Percentiles rank a stretch among this genome's conserved stretches.
These are phyloP conservation scores for Quercus phellos DNA, from an alignment of 331 rosid species.

Conservation along the genomic window DNA sequence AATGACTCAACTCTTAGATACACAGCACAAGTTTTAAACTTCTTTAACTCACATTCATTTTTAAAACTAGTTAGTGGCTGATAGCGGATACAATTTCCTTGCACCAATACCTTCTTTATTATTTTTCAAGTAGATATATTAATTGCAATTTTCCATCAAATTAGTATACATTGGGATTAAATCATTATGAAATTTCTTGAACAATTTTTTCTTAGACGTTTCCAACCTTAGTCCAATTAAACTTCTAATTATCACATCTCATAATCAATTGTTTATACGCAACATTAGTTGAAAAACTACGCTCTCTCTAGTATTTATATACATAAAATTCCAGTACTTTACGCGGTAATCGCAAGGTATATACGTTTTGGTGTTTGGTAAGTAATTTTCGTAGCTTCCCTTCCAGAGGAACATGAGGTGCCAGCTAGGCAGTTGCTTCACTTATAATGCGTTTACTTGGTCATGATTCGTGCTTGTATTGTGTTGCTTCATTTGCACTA, in stretches of 20 bases:
- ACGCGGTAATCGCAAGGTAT: background rate
- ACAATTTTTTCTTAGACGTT: background rate
- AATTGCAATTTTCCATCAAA: too few relatives aligned
- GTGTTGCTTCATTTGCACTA: background rate
- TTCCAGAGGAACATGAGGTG: background rate
- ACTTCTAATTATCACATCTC: too few relatives aligned
- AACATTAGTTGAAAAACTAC: background rate
- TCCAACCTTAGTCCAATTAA: background rate
- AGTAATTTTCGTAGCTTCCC: background rate
- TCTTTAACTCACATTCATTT: too few relatives aligned
- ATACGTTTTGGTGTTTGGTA: background rate
- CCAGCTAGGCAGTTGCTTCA: background rate
- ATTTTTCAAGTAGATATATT: too few relatives aligned
- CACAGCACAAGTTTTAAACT: too few relatives aligned
- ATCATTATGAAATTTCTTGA: background rate
- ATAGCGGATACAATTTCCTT: too few relatives aligned
- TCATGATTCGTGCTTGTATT: too few relatives aligned
- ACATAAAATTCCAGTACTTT: background rate
- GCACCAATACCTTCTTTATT: too few relatives aligned
- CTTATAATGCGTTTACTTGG: too few relatives aligned
- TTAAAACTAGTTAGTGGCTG: too few relatives aligned
- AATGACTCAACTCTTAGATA: too few relatives aligned
- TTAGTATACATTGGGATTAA: too few relatives aligned
- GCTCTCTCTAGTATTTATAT: background rate
- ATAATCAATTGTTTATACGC: background rate